Percentiles rank a stretch among this genome's conserved stretches.
phyloP scores from a whole-genome alignment of 140 eudicot genomes.

The Ambrosia hybrid region DNA sequence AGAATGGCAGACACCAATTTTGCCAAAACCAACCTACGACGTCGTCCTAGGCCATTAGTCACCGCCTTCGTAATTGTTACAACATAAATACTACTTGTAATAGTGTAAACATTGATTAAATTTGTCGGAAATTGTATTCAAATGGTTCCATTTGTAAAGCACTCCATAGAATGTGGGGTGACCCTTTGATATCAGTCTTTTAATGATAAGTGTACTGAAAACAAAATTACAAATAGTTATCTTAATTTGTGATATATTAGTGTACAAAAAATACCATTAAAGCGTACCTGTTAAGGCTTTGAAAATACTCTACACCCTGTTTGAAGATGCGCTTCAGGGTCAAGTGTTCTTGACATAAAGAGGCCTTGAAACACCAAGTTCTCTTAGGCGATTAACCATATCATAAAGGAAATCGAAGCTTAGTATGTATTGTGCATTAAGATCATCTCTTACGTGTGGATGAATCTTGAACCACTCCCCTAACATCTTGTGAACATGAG shows the following conservation, averaged over 20 bases:
- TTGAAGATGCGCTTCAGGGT: no score
- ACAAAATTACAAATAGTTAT: background rate
- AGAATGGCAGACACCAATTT: constrained; percentile 48
- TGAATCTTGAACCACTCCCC: constrained; percentile 88
- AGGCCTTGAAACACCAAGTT: constrained; percentile 64
- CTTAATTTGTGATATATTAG: constrained; percentile 1
- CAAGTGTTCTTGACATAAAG: constrained; percentile 48
- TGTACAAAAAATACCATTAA: background rate
- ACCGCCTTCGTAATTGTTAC: constrained; percentile 3
- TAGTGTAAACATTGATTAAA: constrained; percentile 17
- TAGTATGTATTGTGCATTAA: constrained; percentile 56
- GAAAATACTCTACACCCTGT: constrained; percentile 21
- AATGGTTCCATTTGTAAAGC: constrained; percentile 16
- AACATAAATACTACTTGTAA: background rate
- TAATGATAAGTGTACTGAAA: background rate
- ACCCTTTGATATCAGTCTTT: background rate
- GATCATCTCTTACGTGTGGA: constrained; percentile 70
- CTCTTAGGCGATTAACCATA: constrained; percentile 60
- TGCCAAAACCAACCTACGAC: constrained; percentile 44
- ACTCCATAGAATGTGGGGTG: constrained; percentile 14
- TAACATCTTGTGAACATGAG: constrained; percentile 76
- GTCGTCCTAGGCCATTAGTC: constrained; percentile 25
- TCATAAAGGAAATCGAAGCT: constrained; percentile 72
- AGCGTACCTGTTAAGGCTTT: background rate
- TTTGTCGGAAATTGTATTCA: constrained; percentile 10